Conservation (phyloP, 345 rosid species). For the Barbarea vulgaris region DNA sequence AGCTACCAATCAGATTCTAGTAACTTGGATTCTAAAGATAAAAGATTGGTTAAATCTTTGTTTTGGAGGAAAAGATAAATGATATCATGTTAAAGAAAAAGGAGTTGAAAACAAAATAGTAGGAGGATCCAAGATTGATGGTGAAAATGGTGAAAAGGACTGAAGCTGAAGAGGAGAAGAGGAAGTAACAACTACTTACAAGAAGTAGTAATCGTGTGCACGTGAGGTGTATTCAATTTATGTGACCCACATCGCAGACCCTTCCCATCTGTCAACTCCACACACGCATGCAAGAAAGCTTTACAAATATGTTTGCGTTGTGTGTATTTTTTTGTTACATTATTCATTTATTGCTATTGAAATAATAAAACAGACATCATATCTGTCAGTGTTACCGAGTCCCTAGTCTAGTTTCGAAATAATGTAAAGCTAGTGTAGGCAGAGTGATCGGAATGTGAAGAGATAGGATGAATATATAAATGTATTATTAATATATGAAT, state of each 20-base stretch:
- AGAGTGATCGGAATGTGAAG: conserved; percentile 6
- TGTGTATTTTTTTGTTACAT: conserved; percentile 11
- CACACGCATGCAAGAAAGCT: conserved; percentile 34
- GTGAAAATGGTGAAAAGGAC: conserved; percentile 27
- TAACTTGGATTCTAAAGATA: neutral
- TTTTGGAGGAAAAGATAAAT: neutral
- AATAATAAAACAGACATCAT: conserved; percentile 23
- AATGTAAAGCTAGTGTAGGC: conserved; percentile 25
- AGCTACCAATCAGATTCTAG: neutral
- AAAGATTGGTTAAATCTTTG: neutral
- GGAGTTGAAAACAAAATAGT: neutral
- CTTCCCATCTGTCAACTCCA: conserved; percentile 31
- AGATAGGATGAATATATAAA: conserved; percentile 13
- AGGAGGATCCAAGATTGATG: neutral
- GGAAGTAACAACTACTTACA: neutral
- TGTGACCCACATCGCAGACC: conserved; percentile 32
- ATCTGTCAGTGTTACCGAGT: conserved; percentile 30
- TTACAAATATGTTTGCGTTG: neutral
- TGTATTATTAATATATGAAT: too few species aligned
- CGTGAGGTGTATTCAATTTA: conserved; percentile 37
- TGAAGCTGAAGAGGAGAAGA: conserved; percentile 13
- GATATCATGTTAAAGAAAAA: neutral
- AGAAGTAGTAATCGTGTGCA: conserved; percentile 36
- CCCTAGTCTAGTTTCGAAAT: conserved; percentile 38
- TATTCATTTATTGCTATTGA: conserved; percentile 23